These are phyloP conservation scores for Penicillium fuscoglaucum DNA, from an alignment of 2,329 filamentous ascomycete genomes.

Conservation along the genomic window DNA sequence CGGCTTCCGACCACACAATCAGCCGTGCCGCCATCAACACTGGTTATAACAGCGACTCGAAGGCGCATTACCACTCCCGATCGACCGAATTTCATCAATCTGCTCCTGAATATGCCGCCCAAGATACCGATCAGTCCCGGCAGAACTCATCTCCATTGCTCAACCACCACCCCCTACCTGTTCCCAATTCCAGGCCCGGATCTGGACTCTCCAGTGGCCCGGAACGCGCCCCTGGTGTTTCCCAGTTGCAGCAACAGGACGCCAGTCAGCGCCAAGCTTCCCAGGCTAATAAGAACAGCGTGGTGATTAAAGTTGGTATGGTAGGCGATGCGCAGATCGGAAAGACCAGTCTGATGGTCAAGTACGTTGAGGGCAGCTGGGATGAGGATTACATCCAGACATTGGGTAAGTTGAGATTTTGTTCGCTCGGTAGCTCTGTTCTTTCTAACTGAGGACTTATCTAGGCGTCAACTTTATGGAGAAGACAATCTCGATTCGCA, in stretches of 20 bases:
- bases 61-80: constrained; percentile 52
- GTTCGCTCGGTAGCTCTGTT: background rate
- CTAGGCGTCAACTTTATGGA: constrained; percentile 99
- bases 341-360: constrained; percentile 99
- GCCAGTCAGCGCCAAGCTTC: constrained; percentile 47
- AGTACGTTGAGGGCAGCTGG: constrained; percentile 99
- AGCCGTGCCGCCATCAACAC: constrained; percentile 30
- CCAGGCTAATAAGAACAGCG: constrained; percentile 56
- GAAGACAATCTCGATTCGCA: constrained; percentile 98
- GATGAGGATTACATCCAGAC: constrained; percentile 99
- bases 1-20: constrained; percentile 41
- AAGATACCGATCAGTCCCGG: constrained; percentile 49
- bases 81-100: constrained; percentile 37
- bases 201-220: constrained; percentile 51
- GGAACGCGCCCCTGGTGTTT: constrained; percentile 45
- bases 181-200: constrained; percentile 47
- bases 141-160: constrained; percentile 44
- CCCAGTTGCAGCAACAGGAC: constrained; percentile 52
- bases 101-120: constrained; percentile 42
- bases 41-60: constrained; percentile 48
- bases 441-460: constrained; percentile 19
- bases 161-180: constrained; percentile 41
- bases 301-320: constrained; percentile 99
- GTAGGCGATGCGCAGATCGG: constrained; percentile 98
- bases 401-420: constrained; percentile 57